These are phyloP conservation scores for Solanum chaucha DNA, from an alignment of 257 asterid genomes.

Conservation along the genomic window DNA sequence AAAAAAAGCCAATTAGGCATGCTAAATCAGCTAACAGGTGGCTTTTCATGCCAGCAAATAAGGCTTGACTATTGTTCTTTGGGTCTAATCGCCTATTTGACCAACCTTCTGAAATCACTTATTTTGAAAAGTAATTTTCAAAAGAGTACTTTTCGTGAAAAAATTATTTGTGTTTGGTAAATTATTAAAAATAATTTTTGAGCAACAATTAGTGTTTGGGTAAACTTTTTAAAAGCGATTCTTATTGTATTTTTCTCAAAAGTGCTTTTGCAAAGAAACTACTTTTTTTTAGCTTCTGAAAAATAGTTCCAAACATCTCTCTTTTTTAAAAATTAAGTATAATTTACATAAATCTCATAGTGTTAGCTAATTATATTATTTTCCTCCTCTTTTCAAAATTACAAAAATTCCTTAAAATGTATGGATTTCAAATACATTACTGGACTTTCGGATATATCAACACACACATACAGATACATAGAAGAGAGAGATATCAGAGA, in stretches of 20 bases:
- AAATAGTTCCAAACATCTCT: background rate
- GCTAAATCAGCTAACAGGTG: background rate
- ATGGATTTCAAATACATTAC: too few species aligned
- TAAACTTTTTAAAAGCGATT: too few species aligned
- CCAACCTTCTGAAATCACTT: background rate
- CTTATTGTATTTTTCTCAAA: background rate
- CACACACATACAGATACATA: too few species aligned
- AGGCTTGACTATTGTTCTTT: background rate
- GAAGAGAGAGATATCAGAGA: too few species aligned
- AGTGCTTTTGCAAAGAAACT: background rate
- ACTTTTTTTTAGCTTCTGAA: background rate
- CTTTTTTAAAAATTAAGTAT: too few species aligned
- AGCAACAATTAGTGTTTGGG: background rate
- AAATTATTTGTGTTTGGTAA: background rate
- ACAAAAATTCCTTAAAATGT: too few species aligned
- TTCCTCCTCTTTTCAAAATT: too few species aligned
- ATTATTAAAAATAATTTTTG: background rate
- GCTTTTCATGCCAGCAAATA: background rate
- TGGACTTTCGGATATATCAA: too few species aligned
- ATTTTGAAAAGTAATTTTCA: background rate
- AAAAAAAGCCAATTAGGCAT: too few species aligned
- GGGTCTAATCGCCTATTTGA: background rate
- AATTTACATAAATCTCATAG: too few species aligned
- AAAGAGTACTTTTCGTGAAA: too few species aligned
- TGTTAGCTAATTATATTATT: too few species aligned